Evolutionary conservation across 441 rosid genomes (phyloP).

Genomic region (Gossypium davidsonii): DNA sequence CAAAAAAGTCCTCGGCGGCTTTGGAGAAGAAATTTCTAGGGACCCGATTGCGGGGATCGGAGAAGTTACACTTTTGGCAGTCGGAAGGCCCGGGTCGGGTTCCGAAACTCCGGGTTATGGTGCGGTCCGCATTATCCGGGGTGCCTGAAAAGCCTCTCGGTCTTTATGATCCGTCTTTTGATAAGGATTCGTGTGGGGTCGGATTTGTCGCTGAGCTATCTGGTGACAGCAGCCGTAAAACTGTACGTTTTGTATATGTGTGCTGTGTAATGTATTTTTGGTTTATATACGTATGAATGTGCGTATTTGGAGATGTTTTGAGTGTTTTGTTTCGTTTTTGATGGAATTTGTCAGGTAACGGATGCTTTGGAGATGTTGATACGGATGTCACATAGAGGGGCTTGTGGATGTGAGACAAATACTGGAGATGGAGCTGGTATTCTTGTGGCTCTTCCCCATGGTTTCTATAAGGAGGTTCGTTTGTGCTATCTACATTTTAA

Average conservation of each 20-base stretch:
- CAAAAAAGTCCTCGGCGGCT: conserved; percentile 15
- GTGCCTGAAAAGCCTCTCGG: conserved; percentile 98
- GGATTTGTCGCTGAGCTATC: conserved; percentile 98
- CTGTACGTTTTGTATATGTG: conserved; percentile 42
- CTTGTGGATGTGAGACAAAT: conserved; percentile 96
- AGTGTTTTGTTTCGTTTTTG: background rate
- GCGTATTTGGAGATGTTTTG: background rate
- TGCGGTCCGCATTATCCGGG: conserved; percentile 68
- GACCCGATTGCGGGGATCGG: conserved; percentile 36
- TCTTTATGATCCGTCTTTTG: conserved; percentile 83
- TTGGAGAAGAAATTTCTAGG: conserved; percentile 54
- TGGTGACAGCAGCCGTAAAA: conserved; percentile 77
- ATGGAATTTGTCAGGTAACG: conserved; percentile 40
- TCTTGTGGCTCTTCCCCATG: conserved; percentile 86
- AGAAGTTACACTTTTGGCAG: conserved; percentile 61
- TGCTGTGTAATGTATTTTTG: background rate
- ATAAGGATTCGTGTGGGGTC: conserved; percentile 98
- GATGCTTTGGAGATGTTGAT: conserved; percentile 97
- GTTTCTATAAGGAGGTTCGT: conserved; percentile 65
- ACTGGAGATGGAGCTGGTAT: conserved; percentile 99
- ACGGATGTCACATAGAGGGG: conserved; percentile 98
- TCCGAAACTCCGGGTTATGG: conserved; percentile 65
- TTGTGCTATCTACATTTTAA: background rate
- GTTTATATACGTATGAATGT: background rate
- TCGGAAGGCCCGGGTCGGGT: conserved; percentile 75